Evolutionary conservation across 2,329 filamentous ascomycete genomes (phyloP), one percentile per base, ranked within the genome.

Genomic region (Gnomoniopsis sp.): DNA sequence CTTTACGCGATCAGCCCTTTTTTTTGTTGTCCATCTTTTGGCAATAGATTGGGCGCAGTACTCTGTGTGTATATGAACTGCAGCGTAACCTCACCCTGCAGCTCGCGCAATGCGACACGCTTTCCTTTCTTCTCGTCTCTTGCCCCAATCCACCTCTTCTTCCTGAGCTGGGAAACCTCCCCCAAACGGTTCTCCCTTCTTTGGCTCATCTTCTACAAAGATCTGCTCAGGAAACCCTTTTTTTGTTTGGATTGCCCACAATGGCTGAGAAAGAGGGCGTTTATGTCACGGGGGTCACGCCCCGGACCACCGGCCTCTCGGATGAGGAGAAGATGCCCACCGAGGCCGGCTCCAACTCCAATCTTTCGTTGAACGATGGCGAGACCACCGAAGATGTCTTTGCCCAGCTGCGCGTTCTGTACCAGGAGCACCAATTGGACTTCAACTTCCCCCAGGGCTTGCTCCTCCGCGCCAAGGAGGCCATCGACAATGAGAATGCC

Each of bases 401-500:
- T 14, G 43, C 30, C 15, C 55, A 53, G 55, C 55, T 57, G 41
- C 55, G 55, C 10, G 55, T 48, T 41, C 49, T 57, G n/a, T 57
- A 57, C 22, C 49, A 41, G 30, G 55, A 53, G 41, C 55, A 57
- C 55, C n/a, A 57, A 43, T 49, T 57, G 38, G 55, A 57, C 41
- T 57, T 38, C 55, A 57, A 57, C 49, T 57, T 57, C 19, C 55
- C 55, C 1, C 49, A 52, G 14, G 55, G 48, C 26, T 33, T 57
- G 21, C 55, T 57, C 26, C 6, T 1, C 17, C 49, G 49, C 6
- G 55, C 55, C 41, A 57, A 48, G 55, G 49, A 38, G 6, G 55
- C 55, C 55, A 26, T 57, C 41, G 49, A 52, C 49, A 57, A n/a
- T 15, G 55, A 57, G 49, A 22, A 57, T 17, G n/a, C 55, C 6